These are phyloP conservation scores for Leptographium flavum DNA, from an alignment of 2,329 filamentous ascomycete species.

Conservation along the genomic window DNA sequence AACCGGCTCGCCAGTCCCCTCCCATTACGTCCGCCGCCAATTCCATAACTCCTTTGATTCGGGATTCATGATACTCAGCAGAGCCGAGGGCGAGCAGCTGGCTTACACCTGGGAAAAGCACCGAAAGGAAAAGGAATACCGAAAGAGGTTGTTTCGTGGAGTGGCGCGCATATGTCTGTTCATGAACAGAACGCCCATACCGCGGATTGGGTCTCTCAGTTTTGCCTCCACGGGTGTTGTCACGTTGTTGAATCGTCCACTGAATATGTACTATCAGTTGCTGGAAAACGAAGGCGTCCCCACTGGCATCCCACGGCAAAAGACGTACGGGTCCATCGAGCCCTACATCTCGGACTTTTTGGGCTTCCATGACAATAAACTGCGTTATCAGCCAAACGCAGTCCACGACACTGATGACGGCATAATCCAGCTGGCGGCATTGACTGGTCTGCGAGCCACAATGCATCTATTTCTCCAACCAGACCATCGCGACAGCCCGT, in stretches of 20 bases:
- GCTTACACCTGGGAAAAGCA: no score
- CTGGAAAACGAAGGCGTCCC: not conserved
- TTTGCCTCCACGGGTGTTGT: not conserved
- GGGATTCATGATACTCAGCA: no score
- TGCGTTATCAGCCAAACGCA: not conserved
- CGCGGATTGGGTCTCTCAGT: not conserved
- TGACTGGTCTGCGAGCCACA: not conserved
- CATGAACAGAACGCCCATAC: not conserved
- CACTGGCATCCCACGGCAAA: not conserved
- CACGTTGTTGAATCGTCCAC: not conserved
- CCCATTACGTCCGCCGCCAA: no score
- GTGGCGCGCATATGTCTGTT: no score
- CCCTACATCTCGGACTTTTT: not conserved
- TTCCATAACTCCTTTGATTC: no score
- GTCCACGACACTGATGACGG: not conserved
- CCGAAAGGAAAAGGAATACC: no score
- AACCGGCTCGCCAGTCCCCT: no score
- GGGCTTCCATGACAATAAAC: not conserved
- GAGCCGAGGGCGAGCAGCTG: no score
- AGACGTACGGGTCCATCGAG: not conserved
- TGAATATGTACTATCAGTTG: not conserved
- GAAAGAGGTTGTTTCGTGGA: no score
- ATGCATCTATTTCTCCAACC: not conserved
- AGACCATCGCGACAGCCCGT: slow-evolving; percentile 9
- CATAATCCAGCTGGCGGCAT: not conserved